Evolutionary conservation across 1,284 basidiomycete species (phyloP).

Genomic region (Cerioporus squamosus): DNA sequence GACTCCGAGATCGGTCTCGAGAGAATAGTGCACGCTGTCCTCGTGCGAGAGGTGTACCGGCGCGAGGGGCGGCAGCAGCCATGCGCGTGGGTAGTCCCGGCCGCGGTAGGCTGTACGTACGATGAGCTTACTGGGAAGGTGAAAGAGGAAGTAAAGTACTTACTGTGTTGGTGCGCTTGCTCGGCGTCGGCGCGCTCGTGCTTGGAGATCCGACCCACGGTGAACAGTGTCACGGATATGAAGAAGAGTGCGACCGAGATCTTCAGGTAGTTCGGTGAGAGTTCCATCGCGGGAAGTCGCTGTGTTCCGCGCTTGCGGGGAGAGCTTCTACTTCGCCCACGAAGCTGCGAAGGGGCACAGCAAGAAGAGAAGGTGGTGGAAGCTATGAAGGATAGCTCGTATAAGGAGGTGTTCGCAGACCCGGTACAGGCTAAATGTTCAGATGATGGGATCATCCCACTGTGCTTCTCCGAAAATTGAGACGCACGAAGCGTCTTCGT

Average conservation of each 20-base stretch:
- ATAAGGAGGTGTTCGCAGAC: too few relatives aligned
- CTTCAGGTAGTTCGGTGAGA: neutral
- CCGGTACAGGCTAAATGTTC: too few relatives aligned
- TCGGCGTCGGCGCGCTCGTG: neutral
- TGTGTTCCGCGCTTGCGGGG: neutral
- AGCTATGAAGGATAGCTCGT: neutral
- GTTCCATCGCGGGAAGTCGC: neutral
- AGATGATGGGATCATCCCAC: too few relatives aligned
- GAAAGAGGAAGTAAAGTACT: neutral
- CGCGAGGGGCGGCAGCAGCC: constrained; percentile 10
- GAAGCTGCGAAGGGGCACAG: neutral
- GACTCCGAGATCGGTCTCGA: constrained; percentile 13
- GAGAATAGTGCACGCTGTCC: constrained; percentile 16
- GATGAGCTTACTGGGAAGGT: neutral
- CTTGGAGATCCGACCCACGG: neutral
- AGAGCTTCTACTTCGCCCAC: neutral
- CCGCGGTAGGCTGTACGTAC: constrained; percentile 11
- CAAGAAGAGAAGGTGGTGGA: neutral
- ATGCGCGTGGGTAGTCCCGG: constrained; percentile 12
- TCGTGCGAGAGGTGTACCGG: constrained; percentile 16
- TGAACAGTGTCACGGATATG: neutral
- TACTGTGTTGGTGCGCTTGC: neutral
- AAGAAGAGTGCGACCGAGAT: neutral
- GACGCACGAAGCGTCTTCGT: too few relatives aligned
- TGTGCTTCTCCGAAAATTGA: too few relatives aligned